Evolutionary conservation across 768 basidiomycete species (phyloP).

Genomic region (Tulasnella calospora): DNA sequence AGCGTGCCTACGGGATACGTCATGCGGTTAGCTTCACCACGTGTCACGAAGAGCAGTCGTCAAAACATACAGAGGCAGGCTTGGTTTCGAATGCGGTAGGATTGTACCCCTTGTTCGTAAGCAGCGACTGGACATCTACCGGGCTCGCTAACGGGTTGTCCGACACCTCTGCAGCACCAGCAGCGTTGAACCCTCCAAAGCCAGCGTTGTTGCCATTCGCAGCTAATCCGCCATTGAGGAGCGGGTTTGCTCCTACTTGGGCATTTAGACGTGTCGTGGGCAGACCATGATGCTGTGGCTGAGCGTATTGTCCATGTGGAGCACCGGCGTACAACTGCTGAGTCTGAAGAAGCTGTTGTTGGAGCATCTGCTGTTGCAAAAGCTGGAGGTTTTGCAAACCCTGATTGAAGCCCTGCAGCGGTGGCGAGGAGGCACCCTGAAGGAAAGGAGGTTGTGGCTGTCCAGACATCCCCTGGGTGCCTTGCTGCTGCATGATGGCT

Average conservation of each 20-base stretch:
- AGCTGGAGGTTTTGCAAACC: constrained; percentile 26
- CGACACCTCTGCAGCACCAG: not conserved
- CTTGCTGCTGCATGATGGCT: constrained; percentile 6
- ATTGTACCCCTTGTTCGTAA: constrained; percentile 87
- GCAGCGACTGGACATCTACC: constrained; percentile 79
- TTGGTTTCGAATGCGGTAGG: constrained; percentile 76
- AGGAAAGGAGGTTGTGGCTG: constrained; percentile 13
- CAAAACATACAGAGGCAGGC: constrained; percentile 62
- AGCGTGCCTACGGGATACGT: constrained; percentile 58
- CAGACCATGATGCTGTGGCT: constrained; percentile 17
- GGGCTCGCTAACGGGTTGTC: constrained; percentile 52
- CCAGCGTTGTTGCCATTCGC: constrained; percentile 16
- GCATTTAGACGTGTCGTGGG: constrained; percentile 24
- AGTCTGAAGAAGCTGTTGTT: constrained; percentile 23
- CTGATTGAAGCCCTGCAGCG: constrained; percentile 1
- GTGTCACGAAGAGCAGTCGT: constrained; percentile 9
- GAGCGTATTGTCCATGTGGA: constrained; percentile 27
- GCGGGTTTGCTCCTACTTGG: not conserved
- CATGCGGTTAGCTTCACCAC: constrained; percentile 18
- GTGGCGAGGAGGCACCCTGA: not conserved
- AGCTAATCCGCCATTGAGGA: not conserved
- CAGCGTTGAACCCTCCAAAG: constrained; percentile 15
- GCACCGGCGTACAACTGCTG: constrained; percentile 27
- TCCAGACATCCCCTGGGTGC: not conserved
- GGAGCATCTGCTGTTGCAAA: constrained; percentile 31